Conservation (phyloP, 2,329 filamentous ascomycete genomes). For the Calonectria multiphialidica region DNA sequence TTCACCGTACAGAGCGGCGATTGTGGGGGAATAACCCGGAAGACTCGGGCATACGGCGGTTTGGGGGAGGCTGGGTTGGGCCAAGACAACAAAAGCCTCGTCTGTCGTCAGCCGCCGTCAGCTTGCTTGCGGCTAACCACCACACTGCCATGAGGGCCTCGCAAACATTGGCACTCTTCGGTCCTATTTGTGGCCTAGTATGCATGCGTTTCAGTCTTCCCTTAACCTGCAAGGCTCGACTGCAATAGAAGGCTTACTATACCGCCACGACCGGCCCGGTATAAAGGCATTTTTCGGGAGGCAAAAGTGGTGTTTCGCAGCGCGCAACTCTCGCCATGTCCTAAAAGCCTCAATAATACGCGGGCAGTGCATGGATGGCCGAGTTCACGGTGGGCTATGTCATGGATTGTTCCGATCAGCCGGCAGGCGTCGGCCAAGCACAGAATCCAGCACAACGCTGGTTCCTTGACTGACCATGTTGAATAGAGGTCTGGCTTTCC, state of each 20-base stretch:
- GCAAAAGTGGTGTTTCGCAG: slow-evolving; percentile 19
- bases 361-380: slow-evolving; percentile 15
- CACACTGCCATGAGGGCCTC: slow-evolving; percentile 24
- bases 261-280: slow-evolving; percentile 23
- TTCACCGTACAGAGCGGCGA: slow-evolving; percentile 24
- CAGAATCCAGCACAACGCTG: background rate
- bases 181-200: slow-evolving; percentile 31
- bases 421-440: slow-evolving; percentile 19
- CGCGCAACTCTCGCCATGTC: slow-evolving; percentile 7
- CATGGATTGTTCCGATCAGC: slow-evolving; percentile 8
- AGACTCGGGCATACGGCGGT: slow-evolving; percentile 23
- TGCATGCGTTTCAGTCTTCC: slow-evolving; percentile 27
- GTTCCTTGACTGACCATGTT: background rate
- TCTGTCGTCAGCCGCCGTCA: slow-evolving; percentile 22
- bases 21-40: slow-evolving; percentile 30
- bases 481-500: background rate
- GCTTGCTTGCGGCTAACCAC: slow-evolving; percentile 20
- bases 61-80: slow-evolving; percentile 14
- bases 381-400: slow-evolving; percentile 4
- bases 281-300: slow-evolving; percentile 16
- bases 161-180: slow-evolving; percentile 25
- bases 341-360: slow-evolving; percentile 24
- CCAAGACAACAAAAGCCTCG: slow-evolving; percentile 23
- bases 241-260: slow-evolving; percentile 21
- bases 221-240: slow-evolving; percentile 15